A percentile compares a stretch with the other conserved stretches of the same genome.
phyloP scores from a whole-genome alignment of 768 basidiomycete species.

The Pulveroboletus sp. region DNA sequence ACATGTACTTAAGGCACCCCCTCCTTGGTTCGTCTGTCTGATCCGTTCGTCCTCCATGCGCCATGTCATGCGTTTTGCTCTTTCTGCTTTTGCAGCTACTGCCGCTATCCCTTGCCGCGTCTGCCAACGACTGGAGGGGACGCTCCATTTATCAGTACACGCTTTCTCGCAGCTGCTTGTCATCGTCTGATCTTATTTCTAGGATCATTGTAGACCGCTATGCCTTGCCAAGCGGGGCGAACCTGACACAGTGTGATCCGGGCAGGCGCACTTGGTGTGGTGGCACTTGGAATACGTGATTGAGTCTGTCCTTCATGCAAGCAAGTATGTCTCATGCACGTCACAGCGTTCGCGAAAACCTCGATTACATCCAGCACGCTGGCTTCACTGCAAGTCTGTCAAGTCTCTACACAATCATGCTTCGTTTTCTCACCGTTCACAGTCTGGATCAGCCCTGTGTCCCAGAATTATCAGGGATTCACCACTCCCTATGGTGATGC shows the following conservation, averaged over 20 bases:
- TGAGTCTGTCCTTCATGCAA: not conserved
- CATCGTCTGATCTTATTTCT: not conserved
- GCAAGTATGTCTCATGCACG: not conserved
- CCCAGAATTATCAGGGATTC: slow-evolving; percentile 71
- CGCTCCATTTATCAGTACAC: slow-evolving; percentile 15
- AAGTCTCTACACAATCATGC: not conserved
- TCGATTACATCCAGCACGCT: slow-evolving; percentile 82
- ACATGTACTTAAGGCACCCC: not conserved
- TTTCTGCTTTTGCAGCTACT: not conserved
- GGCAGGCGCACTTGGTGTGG: slow-evolving; percentile 15
- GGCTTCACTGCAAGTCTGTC: slow-evolving; percentile 70
- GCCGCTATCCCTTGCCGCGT: slow-evolving; percentile 6
- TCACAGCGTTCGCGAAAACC: slow-evolving; percentile 56
- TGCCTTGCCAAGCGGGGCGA: slow-evolving; percentile 8
- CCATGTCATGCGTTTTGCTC: slow-evolving; percentile 2
- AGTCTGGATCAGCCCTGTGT: slow-evolving; percentile 85
- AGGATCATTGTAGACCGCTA: slow-evolving; percentile 14
- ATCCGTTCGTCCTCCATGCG: too few relatives aligned
- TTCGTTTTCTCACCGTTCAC: not conserved
- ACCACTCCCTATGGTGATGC: slow-evolving; percentile 71
- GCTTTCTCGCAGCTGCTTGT: too few relatives aligned
- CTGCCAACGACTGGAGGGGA: slow-evolving; percentile 10
- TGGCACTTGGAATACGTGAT: slow-evolving; percentile 13
- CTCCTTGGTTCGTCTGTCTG: not conserved
- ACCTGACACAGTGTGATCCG: slow-evolving; percentile 6